Percentiles rank a stretch among this genome's conserved stretches.
Evolutionary conservation across 2,329 filamentous ascomycete species (phyloP).

Genomic region (Fusarium sp.): DNA sequence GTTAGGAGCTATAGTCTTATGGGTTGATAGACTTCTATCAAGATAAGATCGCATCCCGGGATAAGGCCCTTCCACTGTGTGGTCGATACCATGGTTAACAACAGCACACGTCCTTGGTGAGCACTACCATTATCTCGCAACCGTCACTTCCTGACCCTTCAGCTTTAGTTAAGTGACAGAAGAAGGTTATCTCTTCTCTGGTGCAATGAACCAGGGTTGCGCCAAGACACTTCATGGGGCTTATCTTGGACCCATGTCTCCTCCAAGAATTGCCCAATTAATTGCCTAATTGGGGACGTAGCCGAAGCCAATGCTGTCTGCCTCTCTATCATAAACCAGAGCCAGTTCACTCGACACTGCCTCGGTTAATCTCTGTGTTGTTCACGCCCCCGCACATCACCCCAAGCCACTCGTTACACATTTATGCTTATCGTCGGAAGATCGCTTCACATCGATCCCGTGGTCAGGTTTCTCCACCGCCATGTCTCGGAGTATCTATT

Average conservation of each 20-base stretch:
- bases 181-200: too few species aligned
- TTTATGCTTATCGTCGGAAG: neutral
- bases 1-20: too few species aligned
- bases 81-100: too few species aligned
- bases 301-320: neutral
- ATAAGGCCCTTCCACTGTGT: too few species aligned
- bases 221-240: neutral
- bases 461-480: neutral
- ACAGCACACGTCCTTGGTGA: too few species aligned
- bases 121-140: too few species aligned
- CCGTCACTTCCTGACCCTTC: too few species aligned
- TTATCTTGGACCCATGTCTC: neutral
- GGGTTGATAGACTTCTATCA: too few species aligned
- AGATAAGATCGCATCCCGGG: too few species aligned
- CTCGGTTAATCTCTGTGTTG: neutral
- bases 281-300: neutral
- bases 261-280: neutral
- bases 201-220: neutral
- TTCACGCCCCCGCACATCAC: neutral
- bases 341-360: neutral
- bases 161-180: too few species aligned
- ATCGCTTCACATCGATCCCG: neutral
- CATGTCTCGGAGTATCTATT: neutral
- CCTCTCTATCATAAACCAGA: neutral
- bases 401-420: neutral